A percentile compares a stretch with the other conserved stretches of the same genome.
Evolutionary conservation across 192 early-diverging fungal species (phyloP).

Genomic region (Podila minutissima): DNA sequence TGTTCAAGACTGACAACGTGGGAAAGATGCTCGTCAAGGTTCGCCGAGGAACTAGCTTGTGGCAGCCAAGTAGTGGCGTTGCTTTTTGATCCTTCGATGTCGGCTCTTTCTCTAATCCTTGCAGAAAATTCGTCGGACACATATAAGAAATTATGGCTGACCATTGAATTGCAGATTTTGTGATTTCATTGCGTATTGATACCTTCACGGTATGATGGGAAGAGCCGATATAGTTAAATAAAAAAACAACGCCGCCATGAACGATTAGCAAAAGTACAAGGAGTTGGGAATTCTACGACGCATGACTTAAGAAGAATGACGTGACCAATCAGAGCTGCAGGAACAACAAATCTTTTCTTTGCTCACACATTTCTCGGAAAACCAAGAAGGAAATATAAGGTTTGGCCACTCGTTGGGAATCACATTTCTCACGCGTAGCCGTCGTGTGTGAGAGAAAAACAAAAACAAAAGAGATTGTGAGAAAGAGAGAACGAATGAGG

Average conservation of each 20-base stretch:
- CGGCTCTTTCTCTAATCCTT: no score
- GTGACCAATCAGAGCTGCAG: constrained; percentile 7
- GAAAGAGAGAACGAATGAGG: constrained; percentile 4
- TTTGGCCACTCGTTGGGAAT: constrained; percentile 9
- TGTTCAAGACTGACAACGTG: constrained; percentile 62
- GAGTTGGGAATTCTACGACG: constrained; percentile 10
- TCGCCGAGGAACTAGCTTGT: no score
- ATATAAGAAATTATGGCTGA: not conserved
- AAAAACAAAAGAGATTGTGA: constrained; percentile 15
- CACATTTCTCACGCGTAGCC: constrained; percentile 10
- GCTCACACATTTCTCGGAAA: constrained; percentile 1
- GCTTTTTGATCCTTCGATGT: no score
- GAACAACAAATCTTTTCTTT: not conserved
- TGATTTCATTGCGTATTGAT: not conserved
- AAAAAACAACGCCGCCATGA: not conserved
- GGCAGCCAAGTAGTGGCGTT: no score
- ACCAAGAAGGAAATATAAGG: constrained; percentile 10
- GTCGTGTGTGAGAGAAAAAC: not conserved
- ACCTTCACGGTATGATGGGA: constrained; percentile 6
- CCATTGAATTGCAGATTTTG: constrained; percentile 3
- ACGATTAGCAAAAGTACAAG: not conserved
- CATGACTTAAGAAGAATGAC: not conserved
- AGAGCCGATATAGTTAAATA: not conserved
- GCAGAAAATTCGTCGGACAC: no score
- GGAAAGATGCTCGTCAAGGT: no score